Conservation (phyloP, 1,139 yeast species). For the Saccharomyces pastorianus region DNA sequence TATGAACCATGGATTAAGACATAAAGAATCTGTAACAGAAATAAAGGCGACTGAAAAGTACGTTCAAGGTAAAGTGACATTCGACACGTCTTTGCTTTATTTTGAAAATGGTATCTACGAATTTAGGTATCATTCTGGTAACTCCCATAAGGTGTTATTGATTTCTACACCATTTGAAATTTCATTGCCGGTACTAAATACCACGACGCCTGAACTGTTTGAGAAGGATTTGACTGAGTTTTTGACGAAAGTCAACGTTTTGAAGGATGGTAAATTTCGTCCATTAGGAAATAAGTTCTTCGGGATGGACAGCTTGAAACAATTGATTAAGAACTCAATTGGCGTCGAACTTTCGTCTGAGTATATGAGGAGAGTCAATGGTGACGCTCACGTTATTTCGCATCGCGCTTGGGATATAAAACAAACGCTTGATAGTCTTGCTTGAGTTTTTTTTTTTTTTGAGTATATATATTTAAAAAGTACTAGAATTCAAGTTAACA, state of each 20-base stretch:
- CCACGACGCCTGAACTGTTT: slow-evolving; percentile 30
- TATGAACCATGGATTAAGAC: slow-evolving; percentile 12
- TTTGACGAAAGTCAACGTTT: slow-evolving; percentile 18
- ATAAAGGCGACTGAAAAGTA: slow-evolving; percentile 26
- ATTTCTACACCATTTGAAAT: slow-evolving; percentile 69
- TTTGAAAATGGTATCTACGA: slow-evolving; percentile 75
- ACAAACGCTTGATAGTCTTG: slow-evolving; percentile 28
- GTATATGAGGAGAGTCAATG: slow-evolving; percentile 30
- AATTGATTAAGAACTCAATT: slow-evolving; percentile 27
- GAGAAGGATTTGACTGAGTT: slow-evolving; percentile 15
- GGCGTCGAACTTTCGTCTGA: slow-evolving; percentile 33
- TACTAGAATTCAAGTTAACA: too few relatives aligned
- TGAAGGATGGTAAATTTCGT: slow-evolving; percentile 14
- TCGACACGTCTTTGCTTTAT: slow-evolving; percentile 44
- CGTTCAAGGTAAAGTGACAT: slow-evolving; percentile 45
- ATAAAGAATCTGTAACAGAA: slow-evolving; percentile 20
- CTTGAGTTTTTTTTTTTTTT: not conserved
- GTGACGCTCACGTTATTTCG: slow-evolving; percentile 28
- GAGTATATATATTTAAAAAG: not conserved
- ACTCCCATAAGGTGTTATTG: slow-evolving; percentile 62
- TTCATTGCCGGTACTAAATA: slow-evolving; percentile 37
- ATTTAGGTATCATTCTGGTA: slow-evolving; percentile 63
- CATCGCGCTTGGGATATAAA: slow-evolving; percentile 31
- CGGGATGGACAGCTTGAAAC: slow-evolving; percentile 18
- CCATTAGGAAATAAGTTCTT: slow-evolving; percentile 20